Conservation (phyloP, 129 eudicot genomes). For the Arctium lappa region DNA sequence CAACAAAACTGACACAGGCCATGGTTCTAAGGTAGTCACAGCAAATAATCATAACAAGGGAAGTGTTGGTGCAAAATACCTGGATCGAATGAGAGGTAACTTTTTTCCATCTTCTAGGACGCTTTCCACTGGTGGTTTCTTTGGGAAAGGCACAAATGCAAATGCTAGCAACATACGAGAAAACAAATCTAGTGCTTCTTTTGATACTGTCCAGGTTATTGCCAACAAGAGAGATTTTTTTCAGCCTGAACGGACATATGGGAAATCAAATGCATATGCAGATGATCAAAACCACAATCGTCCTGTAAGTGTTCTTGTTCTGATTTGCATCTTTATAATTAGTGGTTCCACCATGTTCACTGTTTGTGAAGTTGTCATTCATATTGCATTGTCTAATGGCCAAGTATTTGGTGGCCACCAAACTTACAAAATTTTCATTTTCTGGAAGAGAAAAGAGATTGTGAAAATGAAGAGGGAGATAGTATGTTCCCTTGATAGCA, state of each 20-base stretch:
- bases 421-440: neutral
- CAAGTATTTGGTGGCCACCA: neutral
- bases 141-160: constrained; percentile 50
- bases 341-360: neutral
- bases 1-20: constrained; percentile 29
- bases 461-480: neutral
- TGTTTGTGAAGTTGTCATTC: neutral
- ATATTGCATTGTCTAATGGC: neutral
- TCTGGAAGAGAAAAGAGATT: neutral
- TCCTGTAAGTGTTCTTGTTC: constrained; percentile 55
- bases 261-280: constrained; percentile 31
- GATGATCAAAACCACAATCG: constrained; percentile 58
- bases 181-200: constrained; percentile 38
- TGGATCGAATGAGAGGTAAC: constrained; percentile 83
- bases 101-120: constrained; percentile 81
- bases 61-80: constrained; percentile 62
- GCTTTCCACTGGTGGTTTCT: constrained; percentile 59
- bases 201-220: constrained; percentile 41
- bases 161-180: constrained; percentile 53
- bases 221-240: constrained; percentile 39
- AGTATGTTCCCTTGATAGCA: neutral
- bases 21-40: constrained; percentile 41
- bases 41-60: constrained; percentile 45
- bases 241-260: constrained; percentile 48
- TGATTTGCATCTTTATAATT: neutral